phyloP scores from a whole-genome alignment of 768 basidiomycete species.

The Russula earlei region DNA sequence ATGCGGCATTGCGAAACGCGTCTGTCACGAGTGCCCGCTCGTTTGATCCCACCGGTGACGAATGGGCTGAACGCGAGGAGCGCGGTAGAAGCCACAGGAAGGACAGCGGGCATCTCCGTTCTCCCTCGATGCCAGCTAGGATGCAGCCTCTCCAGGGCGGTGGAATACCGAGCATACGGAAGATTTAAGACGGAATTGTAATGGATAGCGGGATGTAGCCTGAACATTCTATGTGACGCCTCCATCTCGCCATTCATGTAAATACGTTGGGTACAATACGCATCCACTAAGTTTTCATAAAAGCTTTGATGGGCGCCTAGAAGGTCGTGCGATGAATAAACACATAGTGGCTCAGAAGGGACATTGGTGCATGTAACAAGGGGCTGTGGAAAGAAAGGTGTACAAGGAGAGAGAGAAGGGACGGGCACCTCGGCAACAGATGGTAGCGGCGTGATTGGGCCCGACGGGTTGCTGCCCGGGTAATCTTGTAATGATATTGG shows the following conservation, averaged over 20 bases:
- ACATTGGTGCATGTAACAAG: neutral
- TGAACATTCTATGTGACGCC: no score
- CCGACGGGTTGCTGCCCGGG: no score
- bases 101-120: neutral
- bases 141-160: neutral
- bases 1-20: slow-evolving; percentile 17
- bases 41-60: neutral
- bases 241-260: no score
- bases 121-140: slow-evolving; percentile 2
- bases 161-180: neutral
- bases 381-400: neutral
- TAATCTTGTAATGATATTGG: neutral
- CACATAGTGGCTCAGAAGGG: neutral
- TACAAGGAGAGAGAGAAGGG: no score
- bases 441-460: neutral
- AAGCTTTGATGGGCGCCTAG: neutral
- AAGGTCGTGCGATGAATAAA: neutral
- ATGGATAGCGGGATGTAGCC: neutral
- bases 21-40: neutral
- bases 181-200: neutral
- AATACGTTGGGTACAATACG: no score
- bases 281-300: no score
- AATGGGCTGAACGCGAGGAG: neutral
- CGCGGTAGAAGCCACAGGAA: neutral
- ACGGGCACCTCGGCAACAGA: neutral